These are phyloP conservation scores for Rhodotorula sp. DNA, from an alignment of 1,284 basidiomycete genomes.

Conservation along the genomic window DNA sequence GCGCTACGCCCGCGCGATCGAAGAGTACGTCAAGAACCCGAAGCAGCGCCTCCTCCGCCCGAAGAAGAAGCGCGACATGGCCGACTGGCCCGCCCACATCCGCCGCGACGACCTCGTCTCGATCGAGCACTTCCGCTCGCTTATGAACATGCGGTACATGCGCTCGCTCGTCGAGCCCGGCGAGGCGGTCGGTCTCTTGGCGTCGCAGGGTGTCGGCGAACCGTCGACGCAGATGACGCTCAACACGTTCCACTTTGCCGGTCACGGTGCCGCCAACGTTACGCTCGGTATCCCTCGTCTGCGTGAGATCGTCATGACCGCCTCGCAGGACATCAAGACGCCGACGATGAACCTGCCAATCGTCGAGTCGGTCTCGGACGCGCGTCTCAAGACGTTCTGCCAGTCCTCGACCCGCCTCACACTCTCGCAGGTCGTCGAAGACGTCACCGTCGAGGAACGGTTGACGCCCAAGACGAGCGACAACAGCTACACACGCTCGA, in stretches of 20 bases:
- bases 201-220: constrained; percentile 98
- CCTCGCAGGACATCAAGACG: constrained; percentile 92
- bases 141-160: constrained; percentile 91
- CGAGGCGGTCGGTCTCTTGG: constrained; percentile 93
- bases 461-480: constrained; percentile 65
- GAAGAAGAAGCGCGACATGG: constrained; percentile 54
- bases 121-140: constrained; percentile 64
- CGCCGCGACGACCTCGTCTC: constrained; percentile 58
- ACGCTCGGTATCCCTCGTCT: constrained; percentile 98
- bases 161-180: constrained; percentile 92
- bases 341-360: constrained; percentile 95
- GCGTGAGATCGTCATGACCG: constrained; percentile 99
- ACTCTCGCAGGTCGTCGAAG: constrained; percentile 85
- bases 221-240: constrained; percentile 99
- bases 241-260: constrained; percentile 99
- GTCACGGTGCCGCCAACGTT: constrained; percentile 98
- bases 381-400: constrained; percentile 75
- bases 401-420: constrained; percentile 84
- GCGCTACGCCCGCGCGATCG: constrained; percentile 78
- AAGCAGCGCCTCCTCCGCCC: constrained; percentile 69
- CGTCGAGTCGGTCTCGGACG: constrained; percentile 55
- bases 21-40: constrained; percentile 77
- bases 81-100: constrained; percentile 47
- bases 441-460: constrained; percentile 76
- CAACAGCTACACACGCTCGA: constrained; percentile 60